Evolutionary conservation across 2,329 filamentous ascomycete genomes (phyloP), one percentile per base, ranked within the genome.

Genomic region (Hymenoscyphus repandus): DNA sequence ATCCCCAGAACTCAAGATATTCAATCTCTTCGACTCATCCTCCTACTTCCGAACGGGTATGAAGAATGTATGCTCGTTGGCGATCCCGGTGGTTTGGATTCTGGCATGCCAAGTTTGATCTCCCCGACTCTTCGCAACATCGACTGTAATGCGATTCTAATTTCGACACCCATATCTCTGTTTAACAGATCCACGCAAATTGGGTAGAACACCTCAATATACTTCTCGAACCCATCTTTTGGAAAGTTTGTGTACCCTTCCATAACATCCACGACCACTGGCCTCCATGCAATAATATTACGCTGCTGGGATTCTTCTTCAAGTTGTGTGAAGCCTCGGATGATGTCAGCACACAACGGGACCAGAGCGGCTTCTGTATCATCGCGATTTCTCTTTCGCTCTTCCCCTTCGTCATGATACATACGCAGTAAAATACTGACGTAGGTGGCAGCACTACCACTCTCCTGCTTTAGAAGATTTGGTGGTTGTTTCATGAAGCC

Each of bases 401-500:
- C 91, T 6, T 87, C 84, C 34, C 85, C 82, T 54, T 87, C 85
- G 64, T 99, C 93, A 43, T 89, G 87, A 70, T 96, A 99, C 93
- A 99, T 99, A 45, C 93, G 80, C 71, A 99, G 90, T 27, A 99
- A 74, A 58, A 99, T 99, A 55, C 87, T 87, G 33, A 99, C 90
- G 67, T 99, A 99, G 1, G 95, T 96, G 2, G 89, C 88, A 0
- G 93, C 93, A 49, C 86, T 88, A 37, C 93, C 92, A 54, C 83
- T 89, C 72, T 99, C 93, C 68, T 99, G 93, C 73, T 99, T 99
- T 30, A 99, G 79, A 11, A 99, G 76, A 64, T 99, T 99, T 2
- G 93, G 93, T 13, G 93, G 92, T 67, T 99, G 93, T 72, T 95
- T 96, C 93, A 99, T 99, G 76, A 99, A 99, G 0, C 95, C 93